Conservation (phyloP, 2,329 filamentous ascomycete genomes). For the Karstenula rhodostoma region DNA sequence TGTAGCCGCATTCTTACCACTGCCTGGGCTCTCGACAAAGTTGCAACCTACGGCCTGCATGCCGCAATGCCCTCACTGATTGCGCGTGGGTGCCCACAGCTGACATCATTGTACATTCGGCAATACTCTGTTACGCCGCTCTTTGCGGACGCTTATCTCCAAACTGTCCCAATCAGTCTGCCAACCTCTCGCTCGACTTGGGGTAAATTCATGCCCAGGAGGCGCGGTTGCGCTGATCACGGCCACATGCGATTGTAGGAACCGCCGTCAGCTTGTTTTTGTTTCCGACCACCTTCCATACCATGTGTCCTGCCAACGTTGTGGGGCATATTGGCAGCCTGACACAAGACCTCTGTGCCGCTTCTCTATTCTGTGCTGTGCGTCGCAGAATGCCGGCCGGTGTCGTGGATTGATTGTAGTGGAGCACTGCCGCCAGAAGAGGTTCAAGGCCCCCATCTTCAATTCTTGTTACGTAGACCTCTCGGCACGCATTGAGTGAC, state of each 20-base stretch:
- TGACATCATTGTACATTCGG: conserved; percentile 13
- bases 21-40: neutral
- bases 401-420: neutral
- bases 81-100: conserved; percentile 2
- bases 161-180: neutral
- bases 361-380: neutral
- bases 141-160: conserved; percentile 1
- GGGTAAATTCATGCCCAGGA: neutral
- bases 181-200: neutral
- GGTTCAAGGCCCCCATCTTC: neutral
- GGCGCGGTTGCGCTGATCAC: neutral
- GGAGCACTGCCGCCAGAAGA: neutral
- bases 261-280: neutral
- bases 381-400: neutral
- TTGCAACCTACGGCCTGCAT: neutral
- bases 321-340: no score
- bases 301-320: no score
- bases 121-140: neutral
- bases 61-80: neutral
- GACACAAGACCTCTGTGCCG: neutral
- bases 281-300: neutral
- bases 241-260: neutral
- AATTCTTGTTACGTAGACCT: neutral
- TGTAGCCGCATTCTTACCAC: no score
- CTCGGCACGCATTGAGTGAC: neutral